phyloP scores from a whole-genome alignment of 768 basidiomycete species.

The Crucibulum laeve region DNA sequence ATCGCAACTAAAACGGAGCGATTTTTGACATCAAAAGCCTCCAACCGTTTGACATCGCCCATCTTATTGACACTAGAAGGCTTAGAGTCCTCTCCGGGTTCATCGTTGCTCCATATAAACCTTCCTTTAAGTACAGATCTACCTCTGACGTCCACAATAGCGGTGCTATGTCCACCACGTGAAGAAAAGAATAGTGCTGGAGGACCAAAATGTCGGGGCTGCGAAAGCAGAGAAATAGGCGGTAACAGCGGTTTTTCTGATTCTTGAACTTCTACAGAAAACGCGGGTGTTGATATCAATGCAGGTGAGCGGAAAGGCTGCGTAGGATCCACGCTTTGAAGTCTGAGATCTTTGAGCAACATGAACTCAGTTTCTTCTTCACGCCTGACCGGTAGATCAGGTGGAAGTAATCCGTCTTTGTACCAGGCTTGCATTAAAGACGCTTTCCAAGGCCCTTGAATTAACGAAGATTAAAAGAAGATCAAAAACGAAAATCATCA shows the following conservation, averaged over 20 bases:
- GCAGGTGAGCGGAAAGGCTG: conserved; percentile 65
- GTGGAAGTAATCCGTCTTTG: conserved; percentile 77
- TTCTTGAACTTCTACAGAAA: conserved; percentile 10
- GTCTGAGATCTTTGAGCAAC: conserved; percentile 67
- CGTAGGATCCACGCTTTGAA: conserved; percentile 78
- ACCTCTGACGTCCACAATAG: conserved; percentile 84
- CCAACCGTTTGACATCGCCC: conserved; percentile 80
- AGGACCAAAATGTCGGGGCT: conserved; percentile 81
- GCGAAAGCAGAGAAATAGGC: conserved; percentile 73
- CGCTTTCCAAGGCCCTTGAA: conserved; percentile 80
- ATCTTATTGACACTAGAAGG: conserved; percentile 39
- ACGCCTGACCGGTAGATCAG: conserved; percentile 74
- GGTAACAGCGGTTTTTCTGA: conserved; percentile 55
- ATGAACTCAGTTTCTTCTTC: conserved; percentile 71
- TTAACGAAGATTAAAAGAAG: conserved; percentile 6
- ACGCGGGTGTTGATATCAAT: conserved; percentile 18
- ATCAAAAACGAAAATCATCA: background rate
- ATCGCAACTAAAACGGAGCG: conserved; percentile 79
- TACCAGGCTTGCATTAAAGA: conserved; percentile 88
- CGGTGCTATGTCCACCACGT: conserved; percentile 85
- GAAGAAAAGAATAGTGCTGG: conserved; percentile 85
- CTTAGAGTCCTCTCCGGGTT: conserved; percentile 40
- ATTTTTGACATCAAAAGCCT: conserved; percentile 75
- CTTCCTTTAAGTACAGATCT: conserved; percentile 79
- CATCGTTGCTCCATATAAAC: conserved; percentile 75